Evolutionary conservation across 1,284 basidiomycete species (phyloP).

Genomic region (Trichosporon coremiiforme): DNA sequence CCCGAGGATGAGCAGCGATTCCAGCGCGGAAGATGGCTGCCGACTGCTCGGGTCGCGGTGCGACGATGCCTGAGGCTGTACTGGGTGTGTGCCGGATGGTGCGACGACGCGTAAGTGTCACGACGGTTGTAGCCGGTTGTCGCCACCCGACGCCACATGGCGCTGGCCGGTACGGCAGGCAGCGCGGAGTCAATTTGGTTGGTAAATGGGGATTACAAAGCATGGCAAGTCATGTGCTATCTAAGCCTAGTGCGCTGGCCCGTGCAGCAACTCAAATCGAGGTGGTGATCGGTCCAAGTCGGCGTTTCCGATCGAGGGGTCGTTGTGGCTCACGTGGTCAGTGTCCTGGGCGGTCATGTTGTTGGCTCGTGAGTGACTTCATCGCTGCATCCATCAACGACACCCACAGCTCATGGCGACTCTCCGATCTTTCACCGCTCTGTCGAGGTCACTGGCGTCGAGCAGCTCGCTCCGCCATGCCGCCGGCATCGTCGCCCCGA

Average conservation of each 20-base stretch:
- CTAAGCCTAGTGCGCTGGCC: background rate
- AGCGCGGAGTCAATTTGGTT: background rate
- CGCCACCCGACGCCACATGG: background rate
- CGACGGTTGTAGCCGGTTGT: background rate
- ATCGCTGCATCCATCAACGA: background rate
- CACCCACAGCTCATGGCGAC: background rate
- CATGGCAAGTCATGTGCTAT: background rate
- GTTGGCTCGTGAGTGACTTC: background rate
- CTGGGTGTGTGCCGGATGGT: constrained; percentile 1
- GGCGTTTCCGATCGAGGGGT: background rate
- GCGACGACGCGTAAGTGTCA: constrained; percentile 17
- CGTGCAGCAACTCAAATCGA: no score
- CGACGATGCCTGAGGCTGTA: background rate
- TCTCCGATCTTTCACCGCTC: background rate
- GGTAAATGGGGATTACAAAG: constrained; percentile 10
- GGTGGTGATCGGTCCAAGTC: background rate
- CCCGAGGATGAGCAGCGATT: background rate
- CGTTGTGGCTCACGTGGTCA: background rate
- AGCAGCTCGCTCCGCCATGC: constrained; percentile 5
- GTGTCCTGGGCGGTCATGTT: background rate
- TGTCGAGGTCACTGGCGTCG: background rate
- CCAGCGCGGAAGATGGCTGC: background rate
- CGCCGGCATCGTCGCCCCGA: background rate
- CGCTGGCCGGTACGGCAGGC: background rate
- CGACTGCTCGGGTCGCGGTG: no score